Base-by-base conservation (phyloP, 352 stramenopile species). In the Globisporangium spinosum region DNA sequence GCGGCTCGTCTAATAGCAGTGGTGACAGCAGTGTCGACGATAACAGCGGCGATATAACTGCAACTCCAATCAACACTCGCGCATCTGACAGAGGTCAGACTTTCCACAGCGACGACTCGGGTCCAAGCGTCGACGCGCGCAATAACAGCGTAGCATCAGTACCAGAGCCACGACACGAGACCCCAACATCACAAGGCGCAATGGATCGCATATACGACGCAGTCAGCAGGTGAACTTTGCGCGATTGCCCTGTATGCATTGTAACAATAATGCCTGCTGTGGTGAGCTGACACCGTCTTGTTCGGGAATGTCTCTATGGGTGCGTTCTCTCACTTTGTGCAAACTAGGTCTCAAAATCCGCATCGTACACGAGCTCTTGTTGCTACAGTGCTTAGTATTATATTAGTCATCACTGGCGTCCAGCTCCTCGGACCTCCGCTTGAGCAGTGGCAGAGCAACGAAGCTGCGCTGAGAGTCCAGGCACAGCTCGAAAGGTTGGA, bases 361-460 rank as follows among this genome's bases (percentile, higher is more conserved):
- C 29, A 22, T 12, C 61, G n/a, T 22, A 10, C 12, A 2, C 45
- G 12, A 3, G 23, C 20, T 29, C 27, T 64, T 22, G n/a, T 67
- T 23, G 60, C 29, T 3, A 13, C 32, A 25, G 22, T 25, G 25
- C 34, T 68, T 17, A 27, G 2, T 23, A 17, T 34, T 15, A 23
- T 72, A 17, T 32, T 72, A 32, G 25, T 54, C 0, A 0, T 47
- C 7, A 20, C 43, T 2, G 58, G 67, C 25, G 20, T 64, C 7
- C 12, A 23, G 17, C 22, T 64, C 34, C 38, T 72, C 35, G 61
- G 40, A 13, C 55, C 67, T 0, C 32, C 61, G 10, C 40, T 72
- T 22, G 38, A 51, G 32, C 29, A n/a, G 13, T 72, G 67, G 67
- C 67, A 64, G 32, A 68, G 54, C n/a, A 47, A 62, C 35, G 43